Percentiles rank a stretch among this genome's conserved stretches.
Conservation (phyloP, 1,284 basidiomycete species). For the Xanthoconium separans region DNA sequence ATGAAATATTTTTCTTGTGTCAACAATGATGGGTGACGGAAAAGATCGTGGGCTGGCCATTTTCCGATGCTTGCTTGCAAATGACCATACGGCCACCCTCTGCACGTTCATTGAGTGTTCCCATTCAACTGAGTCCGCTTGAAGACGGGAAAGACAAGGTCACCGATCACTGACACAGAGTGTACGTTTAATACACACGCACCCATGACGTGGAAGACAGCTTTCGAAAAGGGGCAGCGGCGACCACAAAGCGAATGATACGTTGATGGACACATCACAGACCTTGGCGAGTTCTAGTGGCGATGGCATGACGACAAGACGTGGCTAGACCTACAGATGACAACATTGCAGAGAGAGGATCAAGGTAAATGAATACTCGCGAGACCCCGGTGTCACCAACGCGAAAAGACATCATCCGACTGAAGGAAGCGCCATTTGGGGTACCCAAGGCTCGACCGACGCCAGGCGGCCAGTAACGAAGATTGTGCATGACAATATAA, state of each 20-base stretch:
- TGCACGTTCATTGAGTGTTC: conserved; percentile 29
- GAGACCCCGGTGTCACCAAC: too few relatives aligned
- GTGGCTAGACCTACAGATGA: not conserved
- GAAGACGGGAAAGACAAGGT: not conserved
- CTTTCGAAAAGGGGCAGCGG: conserved; percentile 36
- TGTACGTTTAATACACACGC: not conserved
- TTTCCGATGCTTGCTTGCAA: too few relatives aligned
- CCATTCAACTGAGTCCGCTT: not conserved
- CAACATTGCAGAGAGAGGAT: not conserved
- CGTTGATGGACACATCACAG: not conserved
- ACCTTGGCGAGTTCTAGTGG: not conserved
- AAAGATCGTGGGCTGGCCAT: too few relatives aligned
- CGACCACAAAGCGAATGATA: conserved; percentile 15
- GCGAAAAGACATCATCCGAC: too few relatives aligned
- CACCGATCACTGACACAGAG: not conserved
- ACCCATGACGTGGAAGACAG: conserved; percentile 39
- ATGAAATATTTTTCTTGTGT: too few relatives aligned
- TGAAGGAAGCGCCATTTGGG: too few relatives aligned
- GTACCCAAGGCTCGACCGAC: too few relatives aligned
- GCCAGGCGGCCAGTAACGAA: too few relatives aligned
- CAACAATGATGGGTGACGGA: too few relatives aligned
- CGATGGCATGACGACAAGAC: not conserved
- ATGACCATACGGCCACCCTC: conserved; percentile 19
- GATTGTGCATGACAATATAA: too few relatives aligned
- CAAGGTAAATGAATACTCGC: not conserved